Evolutionary conservation across 1,139 yeast genomes (phyloP).

Genomic region (Meyerozyma smithsonii): DNA sequence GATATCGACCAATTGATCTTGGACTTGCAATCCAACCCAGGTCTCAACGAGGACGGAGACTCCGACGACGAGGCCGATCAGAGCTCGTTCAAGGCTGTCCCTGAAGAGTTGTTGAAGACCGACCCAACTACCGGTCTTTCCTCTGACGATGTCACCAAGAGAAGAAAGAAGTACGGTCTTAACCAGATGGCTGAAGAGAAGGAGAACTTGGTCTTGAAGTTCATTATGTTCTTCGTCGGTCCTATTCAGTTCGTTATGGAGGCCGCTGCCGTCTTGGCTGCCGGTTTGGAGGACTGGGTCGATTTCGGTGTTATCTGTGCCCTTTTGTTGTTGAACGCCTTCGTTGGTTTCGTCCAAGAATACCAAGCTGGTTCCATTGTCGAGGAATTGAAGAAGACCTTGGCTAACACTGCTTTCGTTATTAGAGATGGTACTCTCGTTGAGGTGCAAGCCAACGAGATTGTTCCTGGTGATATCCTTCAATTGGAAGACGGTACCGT

Average conservation of each 20-base stretch:
- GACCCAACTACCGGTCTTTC: constrained; percentile 79
- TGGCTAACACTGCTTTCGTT: constrained; percentile 84
- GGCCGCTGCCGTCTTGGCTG: constrained; percentile 96
- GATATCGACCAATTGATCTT: constrained; percentile 86
- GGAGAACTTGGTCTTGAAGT: constrained; percentile 79
- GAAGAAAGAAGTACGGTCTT: constrained; percentile 91
- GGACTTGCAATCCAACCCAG: constrained; percentile 83
- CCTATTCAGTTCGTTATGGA: constrained; percentile 99
- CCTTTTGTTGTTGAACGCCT: constrained; percentile 81
- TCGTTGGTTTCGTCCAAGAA: constrained; percentile 96
- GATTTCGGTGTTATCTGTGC: constrained; percentile 98
- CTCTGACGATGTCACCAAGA: constrained; percentile 72
- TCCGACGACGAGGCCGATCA: constrained; percentile 50
- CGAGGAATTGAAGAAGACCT: constrained; percentile 88
- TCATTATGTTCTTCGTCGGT: constrained; percentile 91
- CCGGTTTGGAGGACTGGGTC: constrained; percentile 98
- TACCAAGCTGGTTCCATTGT: constrained; percentile 97
- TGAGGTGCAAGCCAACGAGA: constrained; percentile 75
- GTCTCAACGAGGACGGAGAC: constrained; percentile 35
- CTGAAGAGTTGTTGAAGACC: constrained; percentile 86
- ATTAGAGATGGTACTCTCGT: constrained; percentile 77
- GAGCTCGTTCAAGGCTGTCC: constrained; percentile 60
- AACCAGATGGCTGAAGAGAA: constrained; percentile 94
- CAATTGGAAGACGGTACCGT: constrained; percentile 93
- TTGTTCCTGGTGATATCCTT: constrained; percentile 91